Evolutionary conservation across 2,329 filamentous ascomycete species (phyloP), one percentile per base, ranked within the genome.

Genomic region (Apiospora sp.): DNA sequence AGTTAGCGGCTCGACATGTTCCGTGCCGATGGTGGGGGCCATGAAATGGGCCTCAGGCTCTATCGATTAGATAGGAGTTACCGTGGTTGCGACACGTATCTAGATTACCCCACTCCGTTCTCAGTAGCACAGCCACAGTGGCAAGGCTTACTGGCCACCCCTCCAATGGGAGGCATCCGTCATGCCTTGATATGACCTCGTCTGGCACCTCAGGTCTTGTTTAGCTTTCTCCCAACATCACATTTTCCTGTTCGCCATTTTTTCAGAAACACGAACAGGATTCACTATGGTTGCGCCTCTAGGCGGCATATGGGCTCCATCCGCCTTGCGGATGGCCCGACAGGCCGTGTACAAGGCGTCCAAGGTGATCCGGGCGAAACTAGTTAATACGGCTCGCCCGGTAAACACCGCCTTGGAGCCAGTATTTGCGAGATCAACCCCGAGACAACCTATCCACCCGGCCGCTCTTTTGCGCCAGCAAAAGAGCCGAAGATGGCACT

Each of bases 291-390:
- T 85, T 83, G 86, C 87, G 80, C 81, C 82, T 16, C 69, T 77
- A 80, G 87, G 87, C 84, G 87, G 87, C 82, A 84, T 89, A 81
- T 89, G 86, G 88, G 88, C 86, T 78, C 87, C 88, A 73, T 83
- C 85, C 80, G 86, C 87, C 83, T 82, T 89, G 80, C 87, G 87
- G 80, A 82, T 88, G 77, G 83, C 90, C 78, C 86, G 87, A 79
- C 84, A 83, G 76, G 86, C 88, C 79, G 82, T 87, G 79, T 82
- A 82, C 69, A 87, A 86, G 77, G 85, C 87, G 78, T 85, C 86
- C 73, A 86, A 87, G 75, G 82, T 85, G 76, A 81, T 91, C 72
- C 87, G 87, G 75, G 82, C 81, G 77, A 89, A 87, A 76, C 76
- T 90, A 73, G 82, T 83, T 30, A 81, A 80, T 73, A 84, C 84